Evolutionary conservation across 106 monocot species (phyloP).

Genomic region (Hemerocallis citrina): DNA sequence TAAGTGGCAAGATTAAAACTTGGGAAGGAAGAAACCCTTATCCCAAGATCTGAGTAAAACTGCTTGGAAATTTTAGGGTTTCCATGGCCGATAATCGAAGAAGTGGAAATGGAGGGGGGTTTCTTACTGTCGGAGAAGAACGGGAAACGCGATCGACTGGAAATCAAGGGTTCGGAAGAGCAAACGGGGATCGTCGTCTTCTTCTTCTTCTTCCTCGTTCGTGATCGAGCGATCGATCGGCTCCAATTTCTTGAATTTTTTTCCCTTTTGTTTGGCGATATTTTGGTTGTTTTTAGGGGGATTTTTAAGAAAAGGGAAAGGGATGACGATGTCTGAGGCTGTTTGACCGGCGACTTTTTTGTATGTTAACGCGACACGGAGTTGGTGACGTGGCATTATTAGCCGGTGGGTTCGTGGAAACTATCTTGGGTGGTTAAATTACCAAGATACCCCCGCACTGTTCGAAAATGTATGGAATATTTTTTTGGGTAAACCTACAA

Average conservation of each 20-base stretch:
- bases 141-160: not conserved
- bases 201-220: too few species aligned
- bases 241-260: too few species aligned
- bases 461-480: too few species aligned
- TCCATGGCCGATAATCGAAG: not conserved
- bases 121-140: not conserved
- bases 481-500: too few species aligned
- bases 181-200: too few species aligned
- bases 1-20: not conserved
- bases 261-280: too few species aligned
- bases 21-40: not conserved
- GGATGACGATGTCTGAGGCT: not conserved
- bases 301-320: too few species aligned
- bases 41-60: constrained; percentile 4
- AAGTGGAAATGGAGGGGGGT: not conserved
- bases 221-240: not conserved
- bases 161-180: too few species aligned
- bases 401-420: not conserved
- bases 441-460: not conserved
- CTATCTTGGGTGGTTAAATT: not conserved
- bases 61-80: constrained; percentile 5
- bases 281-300: not conserved
- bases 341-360: not conserved
- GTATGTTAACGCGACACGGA: not conserved
- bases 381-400: not conserved